phyloP scores from a whole-genome alignment of 2,329 filamentous ascomycete genomes.

The Xylaria digitata region DNA sequence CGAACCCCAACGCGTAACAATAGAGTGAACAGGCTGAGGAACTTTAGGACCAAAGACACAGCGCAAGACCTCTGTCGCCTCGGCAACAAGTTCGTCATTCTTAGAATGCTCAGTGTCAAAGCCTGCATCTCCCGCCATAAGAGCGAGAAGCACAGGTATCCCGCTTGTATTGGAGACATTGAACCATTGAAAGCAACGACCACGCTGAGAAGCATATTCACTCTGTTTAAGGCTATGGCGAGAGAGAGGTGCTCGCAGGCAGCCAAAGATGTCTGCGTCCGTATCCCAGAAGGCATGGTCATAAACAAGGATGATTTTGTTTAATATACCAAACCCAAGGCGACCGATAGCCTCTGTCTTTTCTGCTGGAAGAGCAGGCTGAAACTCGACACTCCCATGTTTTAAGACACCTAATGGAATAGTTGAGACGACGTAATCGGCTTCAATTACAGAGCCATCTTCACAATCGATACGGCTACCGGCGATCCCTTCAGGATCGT shows the following conservation, averaged over 20 bases:
- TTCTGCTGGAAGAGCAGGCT: constrained; percentile 89
- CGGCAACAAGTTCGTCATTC: constrained; percentile 79
- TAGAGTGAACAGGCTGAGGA: constrained; percentile 82
- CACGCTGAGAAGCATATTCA: constrained; percentile 81
- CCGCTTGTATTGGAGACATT: constrained; percentile 93
- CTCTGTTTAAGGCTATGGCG: constrained; percentile 78
- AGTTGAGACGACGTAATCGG: constrained; percentile 92
- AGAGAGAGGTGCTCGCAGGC: constrained; percentile 79
- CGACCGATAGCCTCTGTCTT: constrained; percentile 83
- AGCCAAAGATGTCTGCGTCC: constrained; percentile 90
- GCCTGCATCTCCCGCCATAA: constrained; percentile 96
- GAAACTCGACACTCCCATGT: constrained; percentile 81
- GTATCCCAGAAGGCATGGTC: constrained; percentile 91
- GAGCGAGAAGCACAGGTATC: constrained; percentile 84
- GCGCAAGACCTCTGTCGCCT: constrained; percentile 82
- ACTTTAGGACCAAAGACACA: constrained; percentile 79
- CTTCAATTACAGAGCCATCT: constrained; percentile 79
- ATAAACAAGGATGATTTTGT: constrained; percentile 95
- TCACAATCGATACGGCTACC: constrained; percentile 77
- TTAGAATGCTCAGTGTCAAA: constrained; percentile 83
- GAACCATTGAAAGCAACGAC: constrained; percentile 98
- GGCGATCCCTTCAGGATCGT: constrained; percentile 64
- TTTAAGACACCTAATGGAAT: constrained; percentile 93
- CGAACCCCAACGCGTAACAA: constrained; percentile 91
- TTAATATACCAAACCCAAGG: constrained; percentile 91